Evolutionary conservation across 2,329 filamentous ascomycete genomes (phyloP), one percentile per base, ranked within the genome.

Genomic region (Aspergillus ruber): DNA sequence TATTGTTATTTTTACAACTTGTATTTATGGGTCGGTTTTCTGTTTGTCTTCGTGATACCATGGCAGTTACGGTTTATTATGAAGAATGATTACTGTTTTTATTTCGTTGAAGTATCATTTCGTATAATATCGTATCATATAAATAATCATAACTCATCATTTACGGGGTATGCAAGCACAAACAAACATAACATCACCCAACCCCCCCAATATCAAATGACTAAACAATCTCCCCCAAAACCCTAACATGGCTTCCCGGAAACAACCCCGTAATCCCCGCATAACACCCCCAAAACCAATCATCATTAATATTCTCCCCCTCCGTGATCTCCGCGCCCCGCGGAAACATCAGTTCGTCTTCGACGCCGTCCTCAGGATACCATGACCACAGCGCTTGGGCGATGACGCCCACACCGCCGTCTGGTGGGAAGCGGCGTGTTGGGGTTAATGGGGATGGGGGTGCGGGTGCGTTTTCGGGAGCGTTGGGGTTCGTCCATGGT

Each of bases 251-350:
- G 6, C 81, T 79, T 6, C 84, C 83, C 4, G 90, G 90, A 62
- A 96, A 94, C 54, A 96, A 59, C 0, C 89, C 90, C 57, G 81
- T 83, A 20, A 71, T 73, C 0, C 89, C 90, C 70, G 89, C 90
- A 73, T 95, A 96, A 23, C 83, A 82, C 0, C 91, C 91, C 71
- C 85, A 86, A 60, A 80, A 90, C 90, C 90, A 97, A 65, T 95
- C 90, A 15, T 85, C 87, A 64, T 95, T 95, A 42, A 94, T 82
- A 65, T 93, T 86, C 64, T 91, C 85, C 33, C 86, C 82, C 71
- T 97, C 91, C 6, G 78, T 77, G 12, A 97, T 80, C 66, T 93
- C 87, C 0, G 90, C 90, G 8, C 86, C 84, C 44, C 83, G 83
- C 0, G 91, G 91, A 57, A 97, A 96, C 52, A 84, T 68, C 36